Base-by-base conservation (phyloP, 345 rosid species). In the Ricinus communis region DNA sequence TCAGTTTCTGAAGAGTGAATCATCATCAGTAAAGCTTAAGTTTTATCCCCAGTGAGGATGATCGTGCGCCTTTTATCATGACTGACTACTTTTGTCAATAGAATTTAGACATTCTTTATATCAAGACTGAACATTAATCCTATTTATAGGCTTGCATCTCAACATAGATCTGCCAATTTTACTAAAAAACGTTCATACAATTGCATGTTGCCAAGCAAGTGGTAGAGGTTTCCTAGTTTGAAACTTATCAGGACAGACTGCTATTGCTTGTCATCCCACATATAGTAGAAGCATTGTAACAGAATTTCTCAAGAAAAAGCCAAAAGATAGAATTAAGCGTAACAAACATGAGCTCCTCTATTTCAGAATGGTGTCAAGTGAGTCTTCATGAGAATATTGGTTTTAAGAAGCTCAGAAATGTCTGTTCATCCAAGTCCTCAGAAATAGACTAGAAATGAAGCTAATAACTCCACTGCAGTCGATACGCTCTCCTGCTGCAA, bases 391-490 rank as follows among this genome's bases (percentile, higher is more conserved):
- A 65, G 27, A 28, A 65, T 28, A 12, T 47, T 22, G 41, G 12
- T 65, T 11, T 19, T 8, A 47, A 49, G 53, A 14, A 21, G n/a
- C 53, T 49, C n/a, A 5, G n/a, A 22, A 18, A 53, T 21, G 9
- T n/a, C 56, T 53, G 27, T 53, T 22, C 3, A n/a, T 53, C n/a
- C n/a, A n/a, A n/a, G n/a, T n/a, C n/a, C n/a, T n/a, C n/a, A n/a
- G 1, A 53, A 22, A 53, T 24, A 22, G 18, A 25, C 59, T 22
- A 55, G 8, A 5, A 55, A 55, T 10, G 30, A 55, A 24, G 38
- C 6, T 22, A 27, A 94, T 84, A 80, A 90, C 98, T 67, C 96
- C 96, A 69, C 91, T 90, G 5, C 86, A 83, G 66, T 94, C 93
- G 19, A 81, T 53, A 45, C 74, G 77, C 75, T 67, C 78, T 83